These are phyloP conservation scores for Aphanomyces astaci DNA, from an alignment of 352 stramenopile genomes.

Conservation along the genomic window DNA sequence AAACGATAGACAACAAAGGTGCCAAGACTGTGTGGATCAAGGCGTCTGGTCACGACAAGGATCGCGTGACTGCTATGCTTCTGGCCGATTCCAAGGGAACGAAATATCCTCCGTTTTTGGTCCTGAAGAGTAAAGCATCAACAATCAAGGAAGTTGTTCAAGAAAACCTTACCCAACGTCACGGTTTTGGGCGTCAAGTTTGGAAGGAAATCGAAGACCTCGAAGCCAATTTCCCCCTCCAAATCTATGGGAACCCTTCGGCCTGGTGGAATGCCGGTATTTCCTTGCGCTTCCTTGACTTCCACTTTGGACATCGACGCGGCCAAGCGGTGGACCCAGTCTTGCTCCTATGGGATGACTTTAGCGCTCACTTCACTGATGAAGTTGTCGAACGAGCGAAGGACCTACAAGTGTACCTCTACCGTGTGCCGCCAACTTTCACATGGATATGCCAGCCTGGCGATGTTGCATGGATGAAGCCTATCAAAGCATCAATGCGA, in stretches of 20 bases:
- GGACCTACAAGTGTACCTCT: neutral
- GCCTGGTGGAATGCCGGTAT: conserved; percentile 32
- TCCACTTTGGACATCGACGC: too few species aligned
- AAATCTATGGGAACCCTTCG: conserved; percentile 29
- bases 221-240: conserved; percentile 1
- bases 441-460: neutral
- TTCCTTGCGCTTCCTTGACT: conserved; percentile 26
- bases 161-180: too few species aligned
- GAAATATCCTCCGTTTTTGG: conserved; percentile 29
- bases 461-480: neutral
- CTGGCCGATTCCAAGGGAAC: conserved; percentile 22
- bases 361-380: too few species aligned
- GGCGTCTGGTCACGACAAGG: too few species aligned
- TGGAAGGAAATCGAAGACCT: too few species aligned
- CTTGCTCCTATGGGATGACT: too few species aligned
- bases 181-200: too few species aligned
- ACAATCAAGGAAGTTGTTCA: neutral
- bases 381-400: neutral
- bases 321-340: too few species aligned
- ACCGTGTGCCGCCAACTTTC: neutral
- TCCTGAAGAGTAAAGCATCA: conserved; percentile 26
- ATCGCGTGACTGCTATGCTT: too few species aligned
- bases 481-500: too few species aligned
- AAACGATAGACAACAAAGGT: conserved; percentile 28
- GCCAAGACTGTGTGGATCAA: too few species aligned